These are phyloP conservation scores for Lepidium aucheri DNA, from an alignment of 345 rosid species.

Conservation along the genomic window DNA sequence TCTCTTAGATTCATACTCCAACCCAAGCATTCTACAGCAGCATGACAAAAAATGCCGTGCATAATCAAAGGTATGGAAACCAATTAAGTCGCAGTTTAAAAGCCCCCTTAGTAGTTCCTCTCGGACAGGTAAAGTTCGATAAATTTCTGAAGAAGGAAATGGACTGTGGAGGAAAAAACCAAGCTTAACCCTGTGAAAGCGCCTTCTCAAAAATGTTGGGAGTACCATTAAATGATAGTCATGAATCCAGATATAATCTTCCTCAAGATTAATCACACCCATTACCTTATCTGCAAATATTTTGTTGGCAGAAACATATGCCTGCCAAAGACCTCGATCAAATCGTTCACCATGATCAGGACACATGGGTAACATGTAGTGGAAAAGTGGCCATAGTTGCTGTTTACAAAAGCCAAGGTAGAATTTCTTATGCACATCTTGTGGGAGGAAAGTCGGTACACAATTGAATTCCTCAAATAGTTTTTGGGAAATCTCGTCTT, in stretches of 20 bases:
- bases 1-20: slow-evolving; percentile 43
- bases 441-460: slow-evolving; percentile 40
- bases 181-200: slow-evolving; percentile 37
- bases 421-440: slow-evolving; percentile 35
- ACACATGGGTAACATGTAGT: slow-evolving; percentile 41
- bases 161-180: slow-evolving; percentile 51
- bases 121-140: slow-evolving; percentile 41
- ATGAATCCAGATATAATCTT: slow-evolving; percentile 46
- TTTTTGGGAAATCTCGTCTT: slow-evolving; percentile 37
- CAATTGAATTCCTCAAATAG: slow-evolving; percentile 37
- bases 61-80: slow-evolving; percentile 46
- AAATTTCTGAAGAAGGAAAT: slow-evolving; percentile 45
- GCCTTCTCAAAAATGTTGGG: slow-evolving; percentile 39
- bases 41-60: slow-evolving; percentile 45
- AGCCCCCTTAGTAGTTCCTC: slow-evolving; percentile 36
- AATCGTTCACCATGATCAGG: slow-evolving; percentile 41
- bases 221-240: slow-evolving; percentile 48
- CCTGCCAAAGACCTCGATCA: slow-evolving; percentile 37
- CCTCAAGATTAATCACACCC: slow-evolving; percentile 37
- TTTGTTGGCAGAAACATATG: slow-evolving; percentile 44
- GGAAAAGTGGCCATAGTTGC: slow-evolving; percentile 44
- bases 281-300: slow-evolving; percentile 41
- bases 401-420: slow-evolving; percentile 45
- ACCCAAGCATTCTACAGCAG: slow-evolving; percentile 45
- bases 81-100: slow-evolving; percentile 41